These are phyloP conservation scores for Grifola frondosa DNA, from an alignment of 1,284 basidiomycete species.

Conservation along the genomic window DNA sequence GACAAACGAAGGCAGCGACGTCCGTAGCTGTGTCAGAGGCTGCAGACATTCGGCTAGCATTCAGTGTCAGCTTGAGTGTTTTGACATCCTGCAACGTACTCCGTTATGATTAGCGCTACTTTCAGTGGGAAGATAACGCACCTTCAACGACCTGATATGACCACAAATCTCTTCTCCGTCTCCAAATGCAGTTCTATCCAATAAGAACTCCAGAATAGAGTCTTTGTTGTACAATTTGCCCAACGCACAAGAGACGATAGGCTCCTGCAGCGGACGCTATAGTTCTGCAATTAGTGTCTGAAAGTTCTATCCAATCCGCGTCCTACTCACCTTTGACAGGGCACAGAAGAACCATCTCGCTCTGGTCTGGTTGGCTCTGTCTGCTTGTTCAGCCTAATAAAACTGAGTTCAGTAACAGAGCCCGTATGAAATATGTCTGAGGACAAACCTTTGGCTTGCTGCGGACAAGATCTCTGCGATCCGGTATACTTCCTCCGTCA, in stretches of 20 bases:
- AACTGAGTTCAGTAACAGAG: background rate
- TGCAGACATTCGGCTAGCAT: conserved; percentile 49
- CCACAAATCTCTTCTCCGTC: conserved; percentile 85
- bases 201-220: conserved; percentile 81
- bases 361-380: conserved; percentile 82
- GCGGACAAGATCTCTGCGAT: conserved; percentile 76
- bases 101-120: conserved; percentile 1
- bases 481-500: conserved; percentile 85
- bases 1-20: conserved; percentile 79
- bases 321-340: conserved; percentile 77
- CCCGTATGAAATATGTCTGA: background rate
- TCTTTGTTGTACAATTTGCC: conserved; percentile 96
- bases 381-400: conserved; percentile 70
- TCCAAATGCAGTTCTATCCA: conserved; percentile 76
- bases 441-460: conserved; percentile 66
- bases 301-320: too few species aligned
- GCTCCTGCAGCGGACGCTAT: conserved; percentile 80
- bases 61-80: conserved; percentile 75
- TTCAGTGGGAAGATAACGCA: too few species aligned
- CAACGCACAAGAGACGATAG: conserved; percentile 84
- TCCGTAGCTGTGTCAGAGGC: conserved; percentile 44
- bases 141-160: conserved; percentile 86
- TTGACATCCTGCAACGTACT: conserved; percentile 70
- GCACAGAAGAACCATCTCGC: conserved; percentile 93
- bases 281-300: conserved; percentile 2